Percentiles rank a stretch among this genome's conserved stretches.
Conservation (phyloP, 352 stramenopile genomes). For the Halophytophthora batemanensis region DNA sequence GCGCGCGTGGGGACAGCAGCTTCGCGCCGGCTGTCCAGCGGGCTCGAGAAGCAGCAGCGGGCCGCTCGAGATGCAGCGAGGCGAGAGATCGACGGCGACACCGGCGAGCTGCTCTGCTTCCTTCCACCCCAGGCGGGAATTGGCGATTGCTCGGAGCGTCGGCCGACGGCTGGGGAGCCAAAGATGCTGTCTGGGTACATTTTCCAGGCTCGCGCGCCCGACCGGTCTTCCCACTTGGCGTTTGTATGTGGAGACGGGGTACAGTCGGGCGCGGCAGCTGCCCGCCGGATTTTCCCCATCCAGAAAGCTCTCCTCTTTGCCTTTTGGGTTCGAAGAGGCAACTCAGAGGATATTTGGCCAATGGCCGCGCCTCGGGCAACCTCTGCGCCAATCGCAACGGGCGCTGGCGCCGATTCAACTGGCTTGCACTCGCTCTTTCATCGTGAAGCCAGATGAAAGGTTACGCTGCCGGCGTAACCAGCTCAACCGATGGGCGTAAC, state of each 20-base stretch:
- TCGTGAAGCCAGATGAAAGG: no score
- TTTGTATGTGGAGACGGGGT: no score
- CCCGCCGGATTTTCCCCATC: not conserved
- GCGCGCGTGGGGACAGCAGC: not conserved
- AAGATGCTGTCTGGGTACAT: not conserved
- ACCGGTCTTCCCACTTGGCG: no score
- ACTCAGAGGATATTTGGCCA: not conserved
- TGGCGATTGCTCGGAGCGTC: not conserved
- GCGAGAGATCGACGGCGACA: not conserved
- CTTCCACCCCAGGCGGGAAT: not conserved
- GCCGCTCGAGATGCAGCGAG: no score
- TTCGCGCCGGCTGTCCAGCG: not conserved
- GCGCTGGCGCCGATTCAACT: not conserved
- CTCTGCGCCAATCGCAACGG: no score
- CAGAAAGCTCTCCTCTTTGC: no score
- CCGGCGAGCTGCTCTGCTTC: not conserved
- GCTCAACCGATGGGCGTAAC: not conserved
- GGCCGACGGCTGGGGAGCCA: not conserved
- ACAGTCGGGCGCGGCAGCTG: not conserved
- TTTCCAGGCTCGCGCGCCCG: not conserved
- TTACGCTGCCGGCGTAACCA: no score
- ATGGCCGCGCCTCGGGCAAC: not conserved
- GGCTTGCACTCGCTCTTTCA: not conserved
- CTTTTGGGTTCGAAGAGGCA: not conserved
- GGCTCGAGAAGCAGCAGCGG: no score